Conservation (phyloP, 2,329 filamentous ascomycete species). For the Aspergillus sp. region DNA sequence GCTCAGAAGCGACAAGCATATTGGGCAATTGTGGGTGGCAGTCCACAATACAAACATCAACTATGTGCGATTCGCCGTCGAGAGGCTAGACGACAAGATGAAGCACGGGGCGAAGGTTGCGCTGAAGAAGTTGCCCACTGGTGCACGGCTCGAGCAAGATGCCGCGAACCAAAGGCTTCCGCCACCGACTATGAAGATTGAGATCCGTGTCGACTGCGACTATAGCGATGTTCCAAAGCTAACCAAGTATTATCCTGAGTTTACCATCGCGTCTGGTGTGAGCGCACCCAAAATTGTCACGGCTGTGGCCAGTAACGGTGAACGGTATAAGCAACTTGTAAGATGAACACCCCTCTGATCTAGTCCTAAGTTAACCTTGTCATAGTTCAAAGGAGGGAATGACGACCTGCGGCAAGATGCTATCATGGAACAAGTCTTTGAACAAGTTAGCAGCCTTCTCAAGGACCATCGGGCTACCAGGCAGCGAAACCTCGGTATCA, state of each 20-base stretch:
- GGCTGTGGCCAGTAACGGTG: constrained; percentile 75
- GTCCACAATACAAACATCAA: constrained; percentile 74
- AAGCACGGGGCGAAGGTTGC: constrained; percentile 69
- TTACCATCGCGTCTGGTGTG: constrained; percentile 85
- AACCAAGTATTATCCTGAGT: constrained; percentile 70
- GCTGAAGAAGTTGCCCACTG: constrained; percentile 67
- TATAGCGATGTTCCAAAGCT: constrained; percentile 81
- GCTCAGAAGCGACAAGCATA: constrained; percentile 58
- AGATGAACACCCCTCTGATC: constrained; percentile 26
- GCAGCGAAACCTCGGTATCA: constrained; percentile 84
- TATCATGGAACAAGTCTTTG: constrained; percentile 99
- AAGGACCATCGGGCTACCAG: constrained; percentile 84
- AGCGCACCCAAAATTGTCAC: constrained; percentile 95
- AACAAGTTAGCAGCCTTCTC: constrained; percentile 88
- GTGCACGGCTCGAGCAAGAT: constrained; percentile 64
- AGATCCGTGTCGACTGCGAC: constrained; percentile 71
- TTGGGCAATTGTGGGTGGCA: constrained; percentile 67
- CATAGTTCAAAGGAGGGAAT: constrained; percentile 84
- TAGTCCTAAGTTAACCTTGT: constrained; percentile 17
- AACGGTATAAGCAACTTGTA: constrained; percentile 81
- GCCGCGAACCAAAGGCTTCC: constrained; percentile 73
- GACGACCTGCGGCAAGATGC: constrained; percentile 96
- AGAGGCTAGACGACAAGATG: constrained; percentile 61
- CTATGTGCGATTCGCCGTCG: constrained; percentile 57
- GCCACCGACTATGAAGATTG: constrained; percentile 85